Conservation (phyloP, 1,139 yeast species). For the Pneumocystis wakefieldiae region DNA sequence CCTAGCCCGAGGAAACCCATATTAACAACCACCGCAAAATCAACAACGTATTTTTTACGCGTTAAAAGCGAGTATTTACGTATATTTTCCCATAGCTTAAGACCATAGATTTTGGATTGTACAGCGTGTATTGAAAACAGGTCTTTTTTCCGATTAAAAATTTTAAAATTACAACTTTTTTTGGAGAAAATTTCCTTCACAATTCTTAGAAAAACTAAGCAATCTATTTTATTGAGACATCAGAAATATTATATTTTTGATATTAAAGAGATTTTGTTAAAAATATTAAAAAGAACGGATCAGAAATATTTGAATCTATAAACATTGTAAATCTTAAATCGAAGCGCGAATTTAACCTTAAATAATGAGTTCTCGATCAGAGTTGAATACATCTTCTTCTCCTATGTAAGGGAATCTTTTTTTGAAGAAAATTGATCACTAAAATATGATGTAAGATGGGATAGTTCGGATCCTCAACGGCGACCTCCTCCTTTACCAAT, state of each 20-base stretch:
- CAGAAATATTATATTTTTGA: neutral
- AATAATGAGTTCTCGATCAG: neutral
- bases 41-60: neutral
- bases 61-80: neutral
- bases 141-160: neutral
- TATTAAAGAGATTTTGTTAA: neutral
- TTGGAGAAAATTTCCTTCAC: neutral
- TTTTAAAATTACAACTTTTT: neutral
- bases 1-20: too few relatives aligned
- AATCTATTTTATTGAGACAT: too few relatives aligned
- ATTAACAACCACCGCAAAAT: too few relatives aligned
- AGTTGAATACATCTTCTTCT: neutral
- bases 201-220: neutral
- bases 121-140: neutral
- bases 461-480: neutral
- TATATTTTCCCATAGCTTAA: neutral
- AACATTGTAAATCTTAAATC: neutral
- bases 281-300: too few relatives aligned
- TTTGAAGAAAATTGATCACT: neutral
- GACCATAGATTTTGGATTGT: neutral
- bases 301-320: neutral
- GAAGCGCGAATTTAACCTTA: neutral
- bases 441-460: neutral
- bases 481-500: neutral
- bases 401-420: neutral